Evolutionary conservation across 768 basidiomycete species (phyloP).

Genomic region (Kwoniella heveanensis): DNA sequence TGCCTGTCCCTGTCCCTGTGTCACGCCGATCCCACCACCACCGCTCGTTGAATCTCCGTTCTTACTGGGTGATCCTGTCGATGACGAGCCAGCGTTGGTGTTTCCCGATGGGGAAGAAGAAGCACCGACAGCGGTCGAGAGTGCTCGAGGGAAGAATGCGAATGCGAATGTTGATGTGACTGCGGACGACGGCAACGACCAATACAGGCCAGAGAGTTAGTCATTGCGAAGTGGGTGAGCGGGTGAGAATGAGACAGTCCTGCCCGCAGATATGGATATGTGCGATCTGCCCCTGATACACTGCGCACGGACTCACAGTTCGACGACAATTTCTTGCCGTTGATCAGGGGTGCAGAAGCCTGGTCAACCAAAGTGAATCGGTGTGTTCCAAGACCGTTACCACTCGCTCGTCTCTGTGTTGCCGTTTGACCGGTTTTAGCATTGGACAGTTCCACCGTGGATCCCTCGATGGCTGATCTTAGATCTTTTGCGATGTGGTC

Average conservation of each 20-base stretch:
- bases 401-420: neutral
- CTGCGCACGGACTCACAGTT: conserved; percentile 46
- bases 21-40: neutral
- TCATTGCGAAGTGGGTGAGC: too few relatives aligned
- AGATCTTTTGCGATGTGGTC: neutral
- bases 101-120: neutral
- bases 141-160: conserved; percentile 40
- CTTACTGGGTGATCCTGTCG: neutral
- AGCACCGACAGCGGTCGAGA: conserved; percentile 13
- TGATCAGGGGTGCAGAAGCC: conserved; percentile 29
- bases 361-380: conserved; percentile 49
- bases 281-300: too few relatives aligned
- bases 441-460: too few relatives aligned
- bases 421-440: too few relatives aligned
- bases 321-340: conserved; percentile 43
- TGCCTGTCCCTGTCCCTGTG: neutral
- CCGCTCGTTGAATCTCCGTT: neutral
- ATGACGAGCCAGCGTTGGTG: neutral
- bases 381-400: conserved; percentile 32
- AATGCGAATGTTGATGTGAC: conserved; percentile 46
- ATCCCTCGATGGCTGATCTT: neutral
- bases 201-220: too few relatives aligned
- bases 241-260: neutral
- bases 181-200: too few relatives aligned
- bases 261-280: too few relatives aligned